These are phyloP conservation scores for Beta corolliflora DNA, from an alignment of 179 eudicot species.

Conservation along the genomic window DNA sequence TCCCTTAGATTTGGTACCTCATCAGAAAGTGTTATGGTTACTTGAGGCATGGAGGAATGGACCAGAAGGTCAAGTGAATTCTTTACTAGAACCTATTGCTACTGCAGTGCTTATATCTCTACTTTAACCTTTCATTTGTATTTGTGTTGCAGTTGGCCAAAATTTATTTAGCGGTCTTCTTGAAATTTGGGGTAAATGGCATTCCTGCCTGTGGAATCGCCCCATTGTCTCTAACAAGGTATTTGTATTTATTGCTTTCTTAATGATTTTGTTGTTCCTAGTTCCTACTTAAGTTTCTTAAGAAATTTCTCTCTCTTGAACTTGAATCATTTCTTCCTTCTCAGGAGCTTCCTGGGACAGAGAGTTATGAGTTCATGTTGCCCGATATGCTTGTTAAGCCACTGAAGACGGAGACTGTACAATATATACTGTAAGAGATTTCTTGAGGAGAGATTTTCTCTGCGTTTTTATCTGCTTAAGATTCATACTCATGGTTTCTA, in stretches of 20 bases:
- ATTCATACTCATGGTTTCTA: too few species aligned
- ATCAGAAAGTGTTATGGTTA: slow-evolving; percentile 71
- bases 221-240: slow-evolving; percentile 49
- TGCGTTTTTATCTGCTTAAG: neutral
- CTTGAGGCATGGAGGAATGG: slow-evolving; percentile 58
- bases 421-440: slow-evolving; percentile 53
- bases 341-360: slow-evolving; percentile 42
- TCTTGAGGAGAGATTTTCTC: neutral
- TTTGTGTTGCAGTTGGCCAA: slow-evolving; percentile 39
- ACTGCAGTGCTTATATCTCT: neutral
- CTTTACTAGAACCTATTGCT: neutral
- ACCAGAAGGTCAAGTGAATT: slow-evolving; percentile 48
- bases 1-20: slow-evolving; percentile 69
- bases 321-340: neutral
- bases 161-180: slow-evolving; percentile 58
- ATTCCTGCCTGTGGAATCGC: slow-evolving; percentile 69
- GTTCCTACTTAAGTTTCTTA: neutral
- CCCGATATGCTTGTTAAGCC: slow-evolving; percentile 66
- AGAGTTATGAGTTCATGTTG: slow-evolving; percentile 30
- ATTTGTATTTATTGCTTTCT: neutral
- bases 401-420: slow-evolving; percentile 44
- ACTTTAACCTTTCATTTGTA: slow-evolving; percentile 10
- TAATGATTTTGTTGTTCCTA: neutral
- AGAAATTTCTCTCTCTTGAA: neutral
- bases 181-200: slow-evolving; percentile 97